Conservation (phyloP, 371 early-diverging fungal species). For the Vairimorpha ceranae region DNA sequence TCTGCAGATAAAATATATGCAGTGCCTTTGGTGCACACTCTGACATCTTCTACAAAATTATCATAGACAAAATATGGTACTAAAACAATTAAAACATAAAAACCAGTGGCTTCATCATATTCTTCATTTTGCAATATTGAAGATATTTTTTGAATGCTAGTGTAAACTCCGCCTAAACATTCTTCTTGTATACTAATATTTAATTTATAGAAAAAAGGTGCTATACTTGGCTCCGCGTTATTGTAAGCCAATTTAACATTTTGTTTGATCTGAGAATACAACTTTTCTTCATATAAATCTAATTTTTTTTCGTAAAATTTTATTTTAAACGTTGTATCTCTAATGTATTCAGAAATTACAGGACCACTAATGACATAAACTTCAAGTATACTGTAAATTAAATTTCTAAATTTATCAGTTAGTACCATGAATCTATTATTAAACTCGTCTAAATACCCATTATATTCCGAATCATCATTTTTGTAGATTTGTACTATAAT, state of each 20-base stretch:
- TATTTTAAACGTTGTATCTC: constrained; percentile 25
- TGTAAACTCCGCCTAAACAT: constrained; percentile 50
- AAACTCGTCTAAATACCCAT: neutral
- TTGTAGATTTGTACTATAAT: constrained; percentile 11
- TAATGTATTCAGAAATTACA: constrained; percentile 43
- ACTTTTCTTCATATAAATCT: neutral
- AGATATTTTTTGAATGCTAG: constrained; percentile 31
- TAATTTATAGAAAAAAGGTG: constrained; percentile 42
- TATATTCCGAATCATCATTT: neutral
- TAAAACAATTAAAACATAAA: constrained; percentile 35
- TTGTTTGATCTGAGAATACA: constrained; percentile 30
- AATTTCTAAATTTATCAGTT: neutral
- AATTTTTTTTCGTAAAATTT: neutral
- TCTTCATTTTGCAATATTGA: constrained; percentile 33
- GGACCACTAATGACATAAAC: constrained; percentile 39
- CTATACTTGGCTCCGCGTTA: constrained; percentile 22
- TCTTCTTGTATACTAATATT: constrained; percentile 23
- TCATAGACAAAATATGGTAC: constrained; percentile 49
- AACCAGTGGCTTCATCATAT: constrained; percentile 45
- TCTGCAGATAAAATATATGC: constrained; percentile 48
- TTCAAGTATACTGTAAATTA: constrained; percentile 41
- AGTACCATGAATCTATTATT: constrained; percentile 33
- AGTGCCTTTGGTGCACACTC: constrained; percentile 50
- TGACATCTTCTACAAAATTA: constrained; percentile 41
- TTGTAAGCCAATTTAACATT: constrained; percentile 19